Conservation (phyloP, 345 rosid genomes). For the Microthlaspi erraticum region DNA sequence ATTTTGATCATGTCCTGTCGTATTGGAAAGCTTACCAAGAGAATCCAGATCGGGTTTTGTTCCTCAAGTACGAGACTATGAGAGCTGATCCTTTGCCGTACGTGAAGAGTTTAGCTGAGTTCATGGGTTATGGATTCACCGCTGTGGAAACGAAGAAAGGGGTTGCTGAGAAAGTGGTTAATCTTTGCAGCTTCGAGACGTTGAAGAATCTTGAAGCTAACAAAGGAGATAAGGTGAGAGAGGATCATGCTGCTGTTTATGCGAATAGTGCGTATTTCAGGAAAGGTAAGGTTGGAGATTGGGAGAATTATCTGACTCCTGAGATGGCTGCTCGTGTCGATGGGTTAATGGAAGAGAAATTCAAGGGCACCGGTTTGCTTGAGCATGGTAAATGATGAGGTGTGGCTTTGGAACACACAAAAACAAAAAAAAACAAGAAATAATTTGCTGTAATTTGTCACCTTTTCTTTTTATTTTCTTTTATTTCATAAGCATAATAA, state of each 20-base stretch:
- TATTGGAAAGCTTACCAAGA: conserved; percentile 38
- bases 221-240: neutral
- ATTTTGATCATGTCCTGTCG: conserved; percentile 22
- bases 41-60: conserved; percentile 18
- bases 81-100: conserved; percentile 18
- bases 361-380: neutral
- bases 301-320: neutral
- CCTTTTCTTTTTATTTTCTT: too few species aligned
- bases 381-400: neutral
- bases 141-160: conserved; percentile 38
- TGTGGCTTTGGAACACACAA: too few species aligned
- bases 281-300: conserved; percentile 1
- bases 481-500: too few species aligned
- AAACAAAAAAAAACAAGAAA: neutral
- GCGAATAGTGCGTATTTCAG: conserved; percentile 4
- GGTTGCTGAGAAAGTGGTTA: conserved; percentile 26
- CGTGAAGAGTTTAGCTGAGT: conserved; percentile 38
- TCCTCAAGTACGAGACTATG: conserved; percentile 25
- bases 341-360: too few species aligned
- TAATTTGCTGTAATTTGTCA: too few species aligned
- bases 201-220: conserved; percentile 44
- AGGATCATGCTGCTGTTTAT: neutral
- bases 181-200: conserved; percentile 26
- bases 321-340: neutral
- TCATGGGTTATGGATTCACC: conserved; percentile 39